Conservation (phyloP, 768 basidiomycete species). For the Lepiota brunneoincarnata region DNA sequence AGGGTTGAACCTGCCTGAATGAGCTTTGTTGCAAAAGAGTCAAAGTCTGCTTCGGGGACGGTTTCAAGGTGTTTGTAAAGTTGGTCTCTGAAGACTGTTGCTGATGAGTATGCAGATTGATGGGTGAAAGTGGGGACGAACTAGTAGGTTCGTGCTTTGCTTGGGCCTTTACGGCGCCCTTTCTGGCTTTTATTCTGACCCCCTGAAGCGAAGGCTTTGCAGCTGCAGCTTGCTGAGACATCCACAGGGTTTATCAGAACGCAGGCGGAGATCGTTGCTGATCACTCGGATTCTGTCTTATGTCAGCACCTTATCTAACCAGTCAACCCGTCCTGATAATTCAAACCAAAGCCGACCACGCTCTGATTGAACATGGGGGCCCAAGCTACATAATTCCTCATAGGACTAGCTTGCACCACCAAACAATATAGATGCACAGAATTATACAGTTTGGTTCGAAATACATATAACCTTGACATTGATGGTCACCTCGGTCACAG, state of each 20-base stretch:
- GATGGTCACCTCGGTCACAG: conserved; percentile 11
- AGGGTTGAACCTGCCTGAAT: conserved; percentile 90
- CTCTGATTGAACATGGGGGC: no score
- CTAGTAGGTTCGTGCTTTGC: conserved; percentile 91
- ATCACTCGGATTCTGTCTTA: conserved; percentile 4
- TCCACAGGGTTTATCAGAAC: conserved; percentile 52
- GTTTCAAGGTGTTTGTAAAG: conserved; percentile 90
- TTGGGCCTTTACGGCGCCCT: conserved; percentile 88
- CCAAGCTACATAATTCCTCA: no score
- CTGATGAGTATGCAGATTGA: not conserved
- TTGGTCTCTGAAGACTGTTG: conserved; percentile 86
- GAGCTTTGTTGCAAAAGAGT: conserved; percentile 77
- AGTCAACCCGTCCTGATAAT: no score
- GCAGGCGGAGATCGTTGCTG: conserved; percentile 3
- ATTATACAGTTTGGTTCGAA: no score
- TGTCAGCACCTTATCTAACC: conserved; percentile 9
- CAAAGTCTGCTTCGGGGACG: conserved; percentile 77
- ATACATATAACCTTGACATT: no score
- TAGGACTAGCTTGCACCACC: no score
- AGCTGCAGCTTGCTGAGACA: conserved; percentile 87
- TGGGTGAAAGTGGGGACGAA: conserved; percentile 21
- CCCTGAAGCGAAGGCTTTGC: conserved; percentile 90
- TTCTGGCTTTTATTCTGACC: conserved; percentile 91
- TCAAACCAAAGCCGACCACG: no score
- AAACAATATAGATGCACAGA: no score